phyloP scores from a whole-genome alignment of 176 grass and related monocot genomes.

The Canna indica region DNA sequence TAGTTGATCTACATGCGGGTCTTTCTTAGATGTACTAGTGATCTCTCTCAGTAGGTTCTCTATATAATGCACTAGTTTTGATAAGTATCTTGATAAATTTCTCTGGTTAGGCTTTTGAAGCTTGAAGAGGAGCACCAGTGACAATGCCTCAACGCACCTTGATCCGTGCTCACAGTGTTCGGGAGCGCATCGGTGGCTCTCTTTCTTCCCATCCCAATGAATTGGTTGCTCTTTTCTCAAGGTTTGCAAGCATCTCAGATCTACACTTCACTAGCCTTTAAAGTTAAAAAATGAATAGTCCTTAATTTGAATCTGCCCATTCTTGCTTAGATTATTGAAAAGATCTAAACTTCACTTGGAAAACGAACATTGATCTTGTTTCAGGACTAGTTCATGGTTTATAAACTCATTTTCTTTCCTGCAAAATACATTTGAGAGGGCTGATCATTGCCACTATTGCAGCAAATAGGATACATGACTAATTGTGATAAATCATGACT shows the following conservation, averaged over 20 bases:
- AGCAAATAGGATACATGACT: neutral
- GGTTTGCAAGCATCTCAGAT: slow-evolving; percentile 29
- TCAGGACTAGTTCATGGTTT: neutral
- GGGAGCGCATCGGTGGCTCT: slow-evolving; percentile 73
- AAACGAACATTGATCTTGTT: neutral
- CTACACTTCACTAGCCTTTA: slow-evolving; percentile 6
- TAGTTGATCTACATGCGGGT: neutral
- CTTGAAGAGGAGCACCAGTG: slow-evolving; percentile 1
- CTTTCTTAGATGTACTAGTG: neutral
- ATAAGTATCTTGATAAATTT: neutral
- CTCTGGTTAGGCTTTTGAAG: neutral
- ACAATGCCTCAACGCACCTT: slow-evolving; percentile 35
- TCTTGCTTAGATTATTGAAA: neutral
- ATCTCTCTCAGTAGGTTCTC: neutral
- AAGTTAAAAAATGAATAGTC: neutral
- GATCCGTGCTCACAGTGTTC: slow-evolving; percentile 81
- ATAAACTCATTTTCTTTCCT: neutral
- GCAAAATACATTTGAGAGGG: neutral
- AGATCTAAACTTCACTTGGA: neutral
- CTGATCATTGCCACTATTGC: neutral
- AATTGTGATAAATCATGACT: neutral
- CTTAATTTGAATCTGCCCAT: neutral
- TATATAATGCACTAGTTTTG: neutral
- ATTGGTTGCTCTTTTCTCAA: slow-evolving; percentile 94
- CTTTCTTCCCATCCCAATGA: slow-evolving; percentile 94